Percentiles rank a stretch among this genome's conserved stretches.
Evolutionary conservation across 345 rosid species (phyloP).

Genomic region (Geranium rotundifolium): DNA sequence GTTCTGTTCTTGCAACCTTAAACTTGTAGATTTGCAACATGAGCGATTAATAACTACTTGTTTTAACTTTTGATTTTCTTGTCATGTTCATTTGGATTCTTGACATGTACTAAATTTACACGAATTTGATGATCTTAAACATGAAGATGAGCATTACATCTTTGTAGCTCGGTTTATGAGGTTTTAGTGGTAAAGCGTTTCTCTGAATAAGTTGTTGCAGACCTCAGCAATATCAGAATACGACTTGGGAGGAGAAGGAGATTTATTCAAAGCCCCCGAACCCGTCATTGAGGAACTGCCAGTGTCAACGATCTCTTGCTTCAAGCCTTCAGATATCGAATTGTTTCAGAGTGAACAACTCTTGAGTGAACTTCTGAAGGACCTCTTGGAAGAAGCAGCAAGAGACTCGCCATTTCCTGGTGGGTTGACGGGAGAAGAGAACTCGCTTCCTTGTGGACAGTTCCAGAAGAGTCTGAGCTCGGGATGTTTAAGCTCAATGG

Average conservation of each 20-base stretch:
- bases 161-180: background rate
- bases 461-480: slow-evolving; percentile 72
- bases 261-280: slow-evolving; percentile 86
- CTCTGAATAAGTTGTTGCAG: slow-evolving; percentile 35
- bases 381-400: slow-evolving; percentile 57
- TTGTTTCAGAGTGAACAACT: slow-evolving; percentile 68
- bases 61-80: too few species aligned
- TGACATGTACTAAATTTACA: background rate
- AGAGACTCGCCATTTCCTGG: slow-evolving; percentile 38
- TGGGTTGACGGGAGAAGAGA: slow-evolving; percentile 26
- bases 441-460: slow-evolving; percentile 20
- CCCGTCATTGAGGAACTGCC: slow-evolving; percentile 67
- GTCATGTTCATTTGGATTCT: background rate
- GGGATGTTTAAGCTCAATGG: slow-evolving; percentile 60
- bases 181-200: background rate
- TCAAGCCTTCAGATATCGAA: slow-evolving; percentile 50
- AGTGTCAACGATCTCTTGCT: slow-evolving; percentile 72
- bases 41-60: background rate
- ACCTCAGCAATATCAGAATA: slow-evolving; percentile 53
- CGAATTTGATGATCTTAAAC: too few species aligned
- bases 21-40: too few species aligned
- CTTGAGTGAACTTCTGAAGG: slow-evolving; percentile 67
- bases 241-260: slow-evolving; percentile 83
- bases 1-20: too few species aligned
- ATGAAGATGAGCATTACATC: background rate